Evolutionary conservation across 805 yeast genomes (phyloP).

Genomic region (Middelhovenomyces tepae): DNA sequence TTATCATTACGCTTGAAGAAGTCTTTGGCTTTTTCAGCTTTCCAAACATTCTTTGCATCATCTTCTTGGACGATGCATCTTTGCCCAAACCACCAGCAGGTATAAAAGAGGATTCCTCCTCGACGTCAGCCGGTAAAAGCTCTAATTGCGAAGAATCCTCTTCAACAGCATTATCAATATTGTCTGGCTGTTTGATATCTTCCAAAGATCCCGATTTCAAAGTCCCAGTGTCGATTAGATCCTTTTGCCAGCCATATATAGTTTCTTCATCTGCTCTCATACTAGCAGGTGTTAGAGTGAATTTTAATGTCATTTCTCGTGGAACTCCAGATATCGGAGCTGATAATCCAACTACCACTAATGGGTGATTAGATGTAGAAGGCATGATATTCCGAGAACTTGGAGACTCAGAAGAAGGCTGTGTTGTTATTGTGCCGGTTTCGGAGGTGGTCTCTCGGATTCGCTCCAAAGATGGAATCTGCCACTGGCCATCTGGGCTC

Average conservation of each 20-base stretch:
- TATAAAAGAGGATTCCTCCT: constrained; percentile 9
- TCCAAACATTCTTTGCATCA: constrained; percentile 15
- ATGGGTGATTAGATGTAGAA: too few relatives aligned
- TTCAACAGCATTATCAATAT: too few relatives aligned
- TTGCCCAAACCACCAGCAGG: constrained; percentile 13
- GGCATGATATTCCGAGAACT: too few relatives aligned
- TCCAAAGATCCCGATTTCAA: too few relatives aligned
- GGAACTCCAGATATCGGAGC: constrained; percentile 12
- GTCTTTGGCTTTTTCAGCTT: constrained; percentile 12
- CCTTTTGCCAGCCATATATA: constrained; percentile 23
- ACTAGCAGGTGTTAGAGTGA: constrained; percentile 20
- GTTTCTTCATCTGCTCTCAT: constrained; percentile 22
- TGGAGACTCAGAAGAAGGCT: too few relatives aligned
- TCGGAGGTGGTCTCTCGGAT: too few relatives aligned
- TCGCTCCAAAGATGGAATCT: too few relatives aligned
- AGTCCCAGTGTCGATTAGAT: constrained; percentile 16
- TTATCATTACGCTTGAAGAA: constrained; percentile 14
- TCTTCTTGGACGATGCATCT: constrained; percentile 9
- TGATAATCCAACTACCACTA: too few relatives aligned
- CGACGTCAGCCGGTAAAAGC: constrained; percentile 4
- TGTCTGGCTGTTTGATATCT: too few relatives aligned
- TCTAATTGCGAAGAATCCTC: too few relatives aligned
- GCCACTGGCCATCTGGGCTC: too few relatives aligned
- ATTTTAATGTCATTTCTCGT: constrained; percentile 20
- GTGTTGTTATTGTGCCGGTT: too few relatives aligned